Evolutionary conservation across 352 stramenopile species (phyloP), one percentile per base, ranked within the genome.

Genomic region (Globisporangium cederbergense): DNA sequence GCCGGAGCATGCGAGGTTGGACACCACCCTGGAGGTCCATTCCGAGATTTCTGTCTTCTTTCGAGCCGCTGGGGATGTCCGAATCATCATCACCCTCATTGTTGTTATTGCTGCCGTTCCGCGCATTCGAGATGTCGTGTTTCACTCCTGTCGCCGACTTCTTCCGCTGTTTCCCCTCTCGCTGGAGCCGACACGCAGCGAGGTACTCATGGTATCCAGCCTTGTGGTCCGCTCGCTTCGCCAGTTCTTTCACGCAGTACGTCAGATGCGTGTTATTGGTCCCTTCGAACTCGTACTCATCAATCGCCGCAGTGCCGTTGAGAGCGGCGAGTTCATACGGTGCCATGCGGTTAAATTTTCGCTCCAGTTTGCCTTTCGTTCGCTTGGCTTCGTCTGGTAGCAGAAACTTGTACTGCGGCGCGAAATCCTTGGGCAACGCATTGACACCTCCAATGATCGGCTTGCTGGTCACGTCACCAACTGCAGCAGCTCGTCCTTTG

Each of bases 401-500:
- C n/a, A 97, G 65, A 38, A 97, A 97, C 64, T 97, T 97, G 71
- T 89, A 97, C 65, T 91, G 81, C 4, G 86, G 86, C 7, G 75
- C 78, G 60, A 98, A 97, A 65, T 98, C 88, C 3, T 66, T 73
- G 0, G 93, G 88, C 4, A 97, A 62, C 3, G 88, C 89, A 4
- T 88, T 69, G 0, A 71, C 73, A 0, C 90, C 90, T 6, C 89
- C 77, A 4, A 90, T 69, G 4, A 92, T 68, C 1, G 72, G 59
- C 2, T 77, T 61, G 7, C 40, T 67, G 45, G 62, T 56, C 13
- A 49, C 64, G 55, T 90, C 60, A 0, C 83, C 83, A 4, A 93
- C 65, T 0, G 66, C 68, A n/a, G 75, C 76, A 13, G 89, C 88
- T 10, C 77, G 71, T 5, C 90, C 93, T 25, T 81, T 56, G 0